A percentile compares a stretch with the other conserved stretches of the same genome.
Evolutionary conservation across 2,329 filamentous ascomycete species (phyloP).

Genomic region (Sarocladium kiliense): DNA sequence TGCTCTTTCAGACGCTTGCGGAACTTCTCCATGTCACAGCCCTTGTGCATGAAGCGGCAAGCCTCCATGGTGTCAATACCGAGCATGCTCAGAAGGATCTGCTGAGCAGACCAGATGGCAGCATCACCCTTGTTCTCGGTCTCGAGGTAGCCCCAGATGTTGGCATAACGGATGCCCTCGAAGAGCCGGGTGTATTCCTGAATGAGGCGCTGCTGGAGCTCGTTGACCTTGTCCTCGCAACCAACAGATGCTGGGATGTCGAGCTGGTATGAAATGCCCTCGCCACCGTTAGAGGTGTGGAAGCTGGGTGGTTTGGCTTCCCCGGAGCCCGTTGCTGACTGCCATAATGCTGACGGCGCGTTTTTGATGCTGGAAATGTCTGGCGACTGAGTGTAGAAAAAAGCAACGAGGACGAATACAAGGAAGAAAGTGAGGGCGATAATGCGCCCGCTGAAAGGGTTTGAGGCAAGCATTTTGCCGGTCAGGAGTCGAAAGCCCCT

Average conservation of each 20-base stretch:
- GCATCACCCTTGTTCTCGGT: conserved; percentile 23
- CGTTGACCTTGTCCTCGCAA: conserved; percentile 20
- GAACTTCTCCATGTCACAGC: conserved; percentile 19
- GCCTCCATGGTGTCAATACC: conserved; percentile 23
- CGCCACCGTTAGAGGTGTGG: conserved; percentile 1
- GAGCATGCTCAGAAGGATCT: conserved; percentile 20
- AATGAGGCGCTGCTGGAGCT: conserved; percentile 21
- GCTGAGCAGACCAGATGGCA: conserved; percentile 22
- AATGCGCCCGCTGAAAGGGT: conserved; percentile 8
- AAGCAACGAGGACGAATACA: not conserved
- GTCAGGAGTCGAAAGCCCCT: not conserved
- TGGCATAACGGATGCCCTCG: conserved; percentile 19
- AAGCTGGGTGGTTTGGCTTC: not conserved
- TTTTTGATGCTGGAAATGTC: conserved; percentile 4
- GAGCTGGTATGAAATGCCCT: conserved; percentile 20
- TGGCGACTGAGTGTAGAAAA: not conserved
- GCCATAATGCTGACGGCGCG: conserved; percentile 5
- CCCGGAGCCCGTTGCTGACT: not conserved
- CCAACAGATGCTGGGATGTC: conserved; percentile 14
- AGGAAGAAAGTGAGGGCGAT: conserved; percentile 1
- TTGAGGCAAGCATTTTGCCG: not conserved
- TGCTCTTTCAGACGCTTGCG: conserved; percentile 17
- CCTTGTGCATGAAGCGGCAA: conserved; percentile 20
- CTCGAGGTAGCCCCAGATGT: conserved; percentile 23
- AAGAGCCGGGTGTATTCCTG: conserved; percentile 20